Base-by-base conservation (phyloP, 352 stramenopile genomes). In the Saprolegnia diclina region DNA sequence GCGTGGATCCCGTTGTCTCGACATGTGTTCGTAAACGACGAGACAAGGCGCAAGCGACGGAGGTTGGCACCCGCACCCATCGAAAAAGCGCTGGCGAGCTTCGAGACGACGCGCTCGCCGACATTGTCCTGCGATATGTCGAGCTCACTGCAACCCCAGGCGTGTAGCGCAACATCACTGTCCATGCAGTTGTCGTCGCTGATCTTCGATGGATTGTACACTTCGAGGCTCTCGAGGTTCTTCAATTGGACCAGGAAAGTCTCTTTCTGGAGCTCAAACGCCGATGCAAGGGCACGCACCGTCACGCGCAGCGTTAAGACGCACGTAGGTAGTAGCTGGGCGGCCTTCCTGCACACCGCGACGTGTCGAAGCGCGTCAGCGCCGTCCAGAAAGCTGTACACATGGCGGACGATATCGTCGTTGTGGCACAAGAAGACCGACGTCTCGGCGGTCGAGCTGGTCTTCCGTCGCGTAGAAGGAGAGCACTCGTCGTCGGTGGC, bases 11-110 rank as follows among this genome's bases (percentile, higher is more conserved):
- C 83, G 42, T 92, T 92, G 50, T 79, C 78, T 9, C 81, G 78
- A 65, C 82, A 89, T 22, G 83, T 92, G 74, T 92, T 90, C 32
- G 82, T 90, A 65, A 92, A 92, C 9, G 89, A 78, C 10, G 81
- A 89, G 50, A 92, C 81, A 14, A 92, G 74, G 7, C 81, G 81
- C 32, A 92, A 74, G 32, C 74, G 73, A 37, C 65, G 77, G 29
- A 92, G 76, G 0, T 80, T 83, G 16, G 78, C 74, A 62, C 84
- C 83, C 14, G 80, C 84, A 21, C 84, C 84, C 0, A 78, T 66
- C 55, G 86, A 78, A 21, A 92, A 79, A n/a, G 81, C 80, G 66
- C 87, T 76, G 11, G 82, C 82, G n/a, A 92, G 63, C 13, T 82
- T 74, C 67, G 84, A 76, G 19, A 92, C 79, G 56, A 88, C 81